Evolutionary conservation across 2,329 filamentous ascomycete genomes (phyloP), one percentile per base, ranked within the genome.

Genomic region (Penicillium sp.): DNA sequence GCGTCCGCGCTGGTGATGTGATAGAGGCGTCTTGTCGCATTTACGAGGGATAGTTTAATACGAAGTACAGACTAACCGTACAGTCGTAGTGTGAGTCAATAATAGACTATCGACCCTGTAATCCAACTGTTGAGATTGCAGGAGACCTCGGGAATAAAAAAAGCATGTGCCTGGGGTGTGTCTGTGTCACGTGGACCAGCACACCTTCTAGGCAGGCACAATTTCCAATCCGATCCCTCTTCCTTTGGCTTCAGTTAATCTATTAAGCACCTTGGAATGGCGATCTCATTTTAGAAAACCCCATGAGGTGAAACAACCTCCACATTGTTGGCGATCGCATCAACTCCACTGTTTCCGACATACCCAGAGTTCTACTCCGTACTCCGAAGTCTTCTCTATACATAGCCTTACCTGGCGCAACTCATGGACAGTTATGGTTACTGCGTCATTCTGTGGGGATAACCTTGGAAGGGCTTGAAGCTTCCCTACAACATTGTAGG

Each of bases 131-230:
- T 49, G 41, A 45, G 29, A 43, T 29, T 43, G 19, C 19, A 21
- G 34, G n/a, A 45, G 9, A 29, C 48, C 43, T 49, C n/a, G 44
- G 31, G n/a, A 34, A 31, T 17, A 28, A 24, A 37, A 21, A 33
- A 32, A 41, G 33, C 37, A 53, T 34, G 41, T 49, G 45, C 6
- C 34, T 46, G 29, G 38, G 46, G 46, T 22, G n/a, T 19, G 15
- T 4, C 13, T 10, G 3, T 15, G 17, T 50, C 48, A 50, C 48
- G 48, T 50, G 48, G 19, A 15, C 10, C 2, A 9, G n/a, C 4
- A 40, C 10, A 7, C 34, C 15, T 40, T 31, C 13, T 15, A 3
- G 4, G 6, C 3, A 15, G 2, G 2, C 24, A 9, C 12, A 29
- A 29, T 12, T 42, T 31, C 28, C 17, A 22, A 12, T 21, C 15